Conservation (phyloP, 768 basidiomycete genomes). For the Suillus lakei region DNA sequence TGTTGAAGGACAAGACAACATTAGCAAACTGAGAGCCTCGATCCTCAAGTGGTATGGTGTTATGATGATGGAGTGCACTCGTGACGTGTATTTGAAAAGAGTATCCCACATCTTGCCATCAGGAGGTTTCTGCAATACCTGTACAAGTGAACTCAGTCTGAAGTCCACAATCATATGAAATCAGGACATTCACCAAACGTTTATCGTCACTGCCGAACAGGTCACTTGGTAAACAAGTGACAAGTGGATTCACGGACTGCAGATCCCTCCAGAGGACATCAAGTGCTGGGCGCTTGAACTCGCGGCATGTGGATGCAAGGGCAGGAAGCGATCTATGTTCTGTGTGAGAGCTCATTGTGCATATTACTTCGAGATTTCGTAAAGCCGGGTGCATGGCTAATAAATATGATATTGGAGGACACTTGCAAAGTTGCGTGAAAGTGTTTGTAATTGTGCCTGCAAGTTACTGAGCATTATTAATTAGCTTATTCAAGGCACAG, state of each 20-base stretch:
- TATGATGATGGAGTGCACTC: conserved; percentile 21
- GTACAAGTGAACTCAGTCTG: neutral
- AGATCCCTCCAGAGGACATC: conserved; percentile 30
- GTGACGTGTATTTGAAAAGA: conserved; percentile 22
- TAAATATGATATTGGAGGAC: no score
- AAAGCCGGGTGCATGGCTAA: neutral
- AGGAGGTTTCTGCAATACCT: neutral
- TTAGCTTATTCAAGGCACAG: no score
- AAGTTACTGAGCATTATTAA: no score
- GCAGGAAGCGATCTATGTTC: neutral
- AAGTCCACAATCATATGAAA: neutral
- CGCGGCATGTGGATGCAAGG: neutral
- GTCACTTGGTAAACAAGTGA: conserved; percentile 5
- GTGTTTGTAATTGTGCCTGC: no score
- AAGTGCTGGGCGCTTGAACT: conserved; percentile 21
- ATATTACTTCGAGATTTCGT: neutral
- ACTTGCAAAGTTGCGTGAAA: no score
- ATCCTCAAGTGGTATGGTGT: no score
- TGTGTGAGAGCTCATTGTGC: neutral
- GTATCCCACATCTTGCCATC: conserved; percentile 21
- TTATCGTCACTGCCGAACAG: neutral
- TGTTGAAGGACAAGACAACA: conserved; percentile 21
- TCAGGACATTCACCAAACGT: neutral
- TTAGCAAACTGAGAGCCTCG: conserved; percentile 11
- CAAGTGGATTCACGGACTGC: conserved; percentile 24